Percentiles rank a stretch among this genome's conserved stretches.
phyloP scores from a whole-genome alignment of 192 early-diverging fungal species.

The Coemansia javaensis region DNA sequence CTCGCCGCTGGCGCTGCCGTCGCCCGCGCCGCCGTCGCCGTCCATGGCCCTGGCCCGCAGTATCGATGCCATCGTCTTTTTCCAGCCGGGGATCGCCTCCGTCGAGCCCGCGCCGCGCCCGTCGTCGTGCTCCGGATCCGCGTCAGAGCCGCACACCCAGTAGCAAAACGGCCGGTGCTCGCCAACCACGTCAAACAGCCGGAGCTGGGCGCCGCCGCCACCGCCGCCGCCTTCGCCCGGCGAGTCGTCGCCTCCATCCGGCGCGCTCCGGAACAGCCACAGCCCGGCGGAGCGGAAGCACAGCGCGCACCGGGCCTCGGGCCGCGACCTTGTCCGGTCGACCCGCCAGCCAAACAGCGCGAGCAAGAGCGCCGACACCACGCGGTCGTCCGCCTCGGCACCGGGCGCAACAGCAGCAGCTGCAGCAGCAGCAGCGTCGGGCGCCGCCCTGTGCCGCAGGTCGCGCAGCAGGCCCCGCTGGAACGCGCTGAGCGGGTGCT shows the following conservation, averaged over 20 bases:
- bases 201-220: background rate
- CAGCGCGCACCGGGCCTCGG: conserved; percentile 32
- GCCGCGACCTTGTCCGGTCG: conserved; percentile 15
- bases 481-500: conserved; percentile 39
- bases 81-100: conserved; percentile 32
- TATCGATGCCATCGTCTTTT: conserved; percentile 36
- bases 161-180: conserved; percentile 53
- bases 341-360: conserved; percentile 44
- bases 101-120: no score
- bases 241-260: background rate
- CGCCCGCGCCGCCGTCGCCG: background rate
- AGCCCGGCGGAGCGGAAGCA: conserved; percentile 39
- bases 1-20: background rate
- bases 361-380: conserved; percentile 21
- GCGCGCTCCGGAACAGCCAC: conserved; percentile 34
- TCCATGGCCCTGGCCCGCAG: conserved; percentile 32
- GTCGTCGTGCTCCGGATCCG: background rate
- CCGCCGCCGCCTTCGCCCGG: background rate
- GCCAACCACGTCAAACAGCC: conserved; percentile 20
- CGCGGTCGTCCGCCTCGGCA: conserved; percentile 1
- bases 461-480: conserved; percentile 27
- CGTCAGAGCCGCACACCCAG: conserved; percentile 28
- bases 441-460: conserved; percentile 4
- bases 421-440: background rate
- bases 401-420: no score